Evolutionary conservation across 2,329 filamentous ascomycete genomes (phyloP).

Genomic region (Clonostachys rosea): DNA sequence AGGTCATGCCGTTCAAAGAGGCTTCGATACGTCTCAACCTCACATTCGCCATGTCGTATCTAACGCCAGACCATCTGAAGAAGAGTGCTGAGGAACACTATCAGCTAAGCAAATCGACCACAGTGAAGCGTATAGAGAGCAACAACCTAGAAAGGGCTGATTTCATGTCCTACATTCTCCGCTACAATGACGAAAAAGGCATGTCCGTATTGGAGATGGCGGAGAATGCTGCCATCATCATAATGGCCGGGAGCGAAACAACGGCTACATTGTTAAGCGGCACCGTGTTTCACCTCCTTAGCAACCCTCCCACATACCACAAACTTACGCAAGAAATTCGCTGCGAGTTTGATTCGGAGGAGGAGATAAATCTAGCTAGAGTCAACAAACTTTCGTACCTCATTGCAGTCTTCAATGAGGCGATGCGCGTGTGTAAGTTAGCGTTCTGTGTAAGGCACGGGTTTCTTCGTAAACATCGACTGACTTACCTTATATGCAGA

Average conservation of each 20-base stretch:
- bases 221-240: background rate
- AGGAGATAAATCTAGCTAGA: constrained; percentile 20
- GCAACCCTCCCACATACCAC: background rate
- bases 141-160: no score
- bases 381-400: constrained; percentile 28
- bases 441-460: background rate
- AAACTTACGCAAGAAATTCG: background rate
- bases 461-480: background rate
- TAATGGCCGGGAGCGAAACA: background rate
- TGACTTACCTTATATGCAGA: background rate
- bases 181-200: no score
- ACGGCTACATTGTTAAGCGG: background rate
- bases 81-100: no score
- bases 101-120: no score
- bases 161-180: no score
- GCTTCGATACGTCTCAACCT: no score
- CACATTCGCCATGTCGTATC: no score
- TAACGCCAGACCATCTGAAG: no score
- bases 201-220: no score
- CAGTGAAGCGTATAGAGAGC: no score
- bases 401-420: constrained; percentile 24
- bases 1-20: no score
- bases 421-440: constrained; percentile 26
- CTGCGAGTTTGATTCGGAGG: constrained; percentile 3
- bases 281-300: constrained; percentile 8